These are phyloP conservation scores for Thalassiosira sp. DNA, from an alignment of 352 stramenopile genomes.

Conservation along the genomic window DNA sequence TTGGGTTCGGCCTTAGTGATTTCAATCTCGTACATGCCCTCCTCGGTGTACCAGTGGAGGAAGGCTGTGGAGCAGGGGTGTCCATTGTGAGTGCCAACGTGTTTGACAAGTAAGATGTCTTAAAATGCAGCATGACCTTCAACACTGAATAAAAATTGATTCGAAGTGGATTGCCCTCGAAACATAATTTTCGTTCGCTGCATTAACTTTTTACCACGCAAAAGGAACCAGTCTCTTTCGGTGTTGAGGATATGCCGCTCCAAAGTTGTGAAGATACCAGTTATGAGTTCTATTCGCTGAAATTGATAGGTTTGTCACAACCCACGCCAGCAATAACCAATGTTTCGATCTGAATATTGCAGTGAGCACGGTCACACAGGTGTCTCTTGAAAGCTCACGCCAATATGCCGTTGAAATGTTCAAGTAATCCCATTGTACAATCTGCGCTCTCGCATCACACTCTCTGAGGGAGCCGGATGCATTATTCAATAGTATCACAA, in stretches of 20 bases:
- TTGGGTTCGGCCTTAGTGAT: slow-evolving; percentile 99
- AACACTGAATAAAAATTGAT: too few species aligned
- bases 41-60: slow-evolving; percentile 88
- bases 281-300: slow-evolving; percentile 34
- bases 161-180: too few species aligned
- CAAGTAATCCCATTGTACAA: neutral
- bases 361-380: neutral
- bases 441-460: neutral
- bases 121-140: too few species aligned
- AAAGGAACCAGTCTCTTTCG: slow-evolving; percentile 26
- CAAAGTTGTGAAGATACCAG: slow-evolving; percentile 32
- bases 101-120: too few species aligned
- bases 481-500: slow-evolving; percentile 26
- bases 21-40: slow-evolving; percentile 99
- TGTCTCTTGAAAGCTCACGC: neutral
- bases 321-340: slow-evolving; percentile 36
- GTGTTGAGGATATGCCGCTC: slow-evolving; percentile 12
- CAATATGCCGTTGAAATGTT: neutral
- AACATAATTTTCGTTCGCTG: too few species aligned
- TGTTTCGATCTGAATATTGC: slow-evolving; percentile 10
- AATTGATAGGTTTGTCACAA: slow-evolving; percentile 33
- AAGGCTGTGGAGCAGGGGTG: too few species aligned
- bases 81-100: too few species aligned
- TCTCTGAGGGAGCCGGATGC: neutral
- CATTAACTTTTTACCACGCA: slow-evolving; percentile 30